Base-by-base conservation (phyloP, 192 early-diverging fungal genomes). In the Coemansia sp. region DNA sequence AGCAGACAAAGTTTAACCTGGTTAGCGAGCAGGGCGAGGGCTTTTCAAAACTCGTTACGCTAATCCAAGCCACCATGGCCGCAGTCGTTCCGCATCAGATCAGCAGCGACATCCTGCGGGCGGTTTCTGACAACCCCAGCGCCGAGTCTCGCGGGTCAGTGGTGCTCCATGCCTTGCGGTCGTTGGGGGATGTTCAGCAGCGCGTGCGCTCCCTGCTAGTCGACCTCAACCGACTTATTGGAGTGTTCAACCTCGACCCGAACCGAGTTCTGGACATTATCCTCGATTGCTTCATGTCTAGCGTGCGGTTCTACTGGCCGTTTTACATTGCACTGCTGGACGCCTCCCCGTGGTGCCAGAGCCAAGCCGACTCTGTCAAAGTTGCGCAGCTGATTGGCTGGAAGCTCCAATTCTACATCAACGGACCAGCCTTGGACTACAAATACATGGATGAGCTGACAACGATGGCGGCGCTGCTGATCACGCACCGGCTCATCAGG, bases 1-100 rank as follows among this genome's bases (percentile, higher is more conserved):
- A 77, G 64, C 80, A 83, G 43, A 76, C 74, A 68, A 83, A 83
- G 72, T 83, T 70, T 45, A 83, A 83, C 35, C 64, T 83, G 50
- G 61, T 66, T 11, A 61, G 75, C 62, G 80, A 83, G 59, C 75
- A 83, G 66, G 70, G 65, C 60, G 80, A 83, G 62, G 80, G 80
- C 1, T 83, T 77, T 55, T 64, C 75, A 11, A 83, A 83, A 62
- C 71, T 83, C 2, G 62, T 77, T 29, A 66, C 73, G 35, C 62
- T 83, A 29, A 67, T 83, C 22, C 70, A 76, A 59, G 63, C 70
- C 30, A 62, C 70, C 12, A 82, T 76, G 79, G 70, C 67, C 6
- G 64, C 59, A 12, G 50, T 73, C 3, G 61, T 47, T 3, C 71
- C 70, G 1, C 55, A 72, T 12, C 68, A 74, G 30, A 44, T 77